Base-by-base conservation (phyloP, 768 basidiomycete species). In the Pisolithus albus region DNA sequence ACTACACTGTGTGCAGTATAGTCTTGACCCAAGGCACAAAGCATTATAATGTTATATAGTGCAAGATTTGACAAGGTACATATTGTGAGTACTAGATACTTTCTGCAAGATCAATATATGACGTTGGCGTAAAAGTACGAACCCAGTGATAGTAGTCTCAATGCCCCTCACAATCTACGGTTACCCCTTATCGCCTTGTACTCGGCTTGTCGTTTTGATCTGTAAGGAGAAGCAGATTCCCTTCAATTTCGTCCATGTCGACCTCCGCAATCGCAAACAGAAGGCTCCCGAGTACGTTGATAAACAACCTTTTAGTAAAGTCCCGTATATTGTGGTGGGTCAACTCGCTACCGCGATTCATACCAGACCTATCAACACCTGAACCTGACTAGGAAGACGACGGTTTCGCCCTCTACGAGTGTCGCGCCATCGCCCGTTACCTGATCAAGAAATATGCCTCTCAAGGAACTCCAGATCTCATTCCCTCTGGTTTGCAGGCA, bases 401-500 rank as follows among this genome's bases (percentile, higher is more conserved):
- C 39, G 83, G 82, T 4, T 79, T 84, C 64, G 68, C 76, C 49
- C 56, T 88, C 24, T 84, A 74, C 62, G 83, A 84, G 59, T 76
- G 5, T 26, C 26, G 26, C 7, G 26, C 26, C 75, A 38, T 78
- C 82, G 13, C 82, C 83, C 1, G 83, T 86, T 26, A 26, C 26
- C 26, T 26, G 26, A 26, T 26, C 26, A 26, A 26, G 26, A 26
- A 26, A 63, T 79, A 81, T 56, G 60, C 74, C 7, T 51, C 67
- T 45, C 74, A 81, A 53, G 81, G 81, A 19, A 70, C 75, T 6
- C 52, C 64, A 11, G 61, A 49, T 8, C 71, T 86, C 30, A 67
- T 82, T 30, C 84, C 84, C 4, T 59, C 59, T 23, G 72, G 73
- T 55, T 30, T 30, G 26, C 26, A 67, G 59, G 67, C 64, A 5